phyloP scores from a whole-genome alignment of 2,329 filamentous ascomycete species.

The Aspergillus sp. region DNA sequence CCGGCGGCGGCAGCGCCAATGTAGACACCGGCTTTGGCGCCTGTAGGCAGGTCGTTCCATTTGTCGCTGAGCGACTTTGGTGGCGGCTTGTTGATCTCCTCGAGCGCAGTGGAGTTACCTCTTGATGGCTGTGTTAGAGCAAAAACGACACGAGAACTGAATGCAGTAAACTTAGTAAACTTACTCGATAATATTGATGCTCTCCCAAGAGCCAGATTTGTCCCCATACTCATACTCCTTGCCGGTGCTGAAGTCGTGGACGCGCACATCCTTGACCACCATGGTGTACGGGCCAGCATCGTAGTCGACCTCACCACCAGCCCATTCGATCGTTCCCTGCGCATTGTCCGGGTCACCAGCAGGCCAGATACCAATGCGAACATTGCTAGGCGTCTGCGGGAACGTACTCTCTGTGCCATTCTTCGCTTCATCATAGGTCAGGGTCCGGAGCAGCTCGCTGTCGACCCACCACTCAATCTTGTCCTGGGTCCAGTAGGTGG shows the following conservation, averaged over 20 bases:
- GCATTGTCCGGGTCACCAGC: constrained; percentile 52
- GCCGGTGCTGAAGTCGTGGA: constrained; percentile 58
- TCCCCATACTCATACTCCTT: constrained; percentile 69
- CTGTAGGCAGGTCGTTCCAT: constrained; percentile 45
- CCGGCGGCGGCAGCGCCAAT: constrained; percentile 37
- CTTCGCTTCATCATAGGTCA: constrained; percentile 59
- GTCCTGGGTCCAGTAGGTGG: constrained; percentile 66
- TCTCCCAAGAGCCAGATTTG: constrained; percentile 61
- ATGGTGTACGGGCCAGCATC: constrained; percentile 68
- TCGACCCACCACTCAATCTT: constrained; percentile 68
- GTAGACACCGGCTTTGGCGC: constrained; percentile 51
- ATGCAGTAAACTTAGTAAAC: constrained; percentile 15
- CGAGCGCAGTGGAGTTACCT: constrained; percentile 60
- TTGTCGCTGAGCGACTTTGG: constrained; percentile 38
- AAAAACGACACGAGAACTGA: too few relatives aligned
- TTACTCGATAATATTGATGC: constrained; percentile 58
- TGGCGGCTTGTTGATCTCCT: constrained; percentile 36
- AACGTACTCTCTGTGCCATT: constrained; percentile 57
- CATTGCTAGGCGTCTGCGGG: constrained; percentile 72
- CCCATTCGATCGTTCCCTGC: constrained; percentile 62
- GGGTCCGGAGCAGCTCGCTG: constrained; percentile 58
- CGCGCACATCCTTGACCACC: constrained; percentile 65
- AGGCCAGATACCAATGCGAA: constrained; percentile 69
- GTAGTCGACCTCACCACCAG: constrained; percentile 69
- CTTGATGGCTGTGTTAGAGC: constrained; percentile 49